Conservation (phyloP, 2,329 filamentous ascomycete species). For the Sclerotiophoma versabilis region DNA sequence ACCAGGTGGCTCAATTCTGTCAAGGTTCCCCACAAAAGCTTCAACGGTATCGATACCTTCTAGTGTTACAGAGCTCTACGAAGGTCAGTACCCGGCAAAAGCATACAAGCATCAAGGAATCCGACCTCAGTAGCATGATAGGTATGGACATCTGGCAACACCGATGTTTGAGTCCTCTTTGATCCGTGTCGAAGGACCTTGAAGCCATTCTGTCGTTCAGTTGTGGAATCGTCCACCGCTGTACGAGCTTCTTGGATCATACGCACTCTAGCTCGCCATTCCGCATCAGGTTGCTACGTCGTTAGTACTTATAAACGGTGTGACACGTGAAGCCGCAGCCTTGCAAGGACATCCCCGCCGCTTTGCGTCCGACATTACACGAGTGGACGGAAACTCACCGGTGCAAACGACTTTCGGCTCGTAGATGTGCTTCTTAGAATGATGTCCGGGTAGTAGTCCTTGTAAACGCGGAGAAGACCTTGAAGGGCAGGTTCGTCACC, state of each 20-base stretch:
- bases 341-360: conserved; percentile 21
- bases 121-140: conserved; percentile 71
- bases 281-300: conserved; percentile 69
- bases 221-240: conserved; percentile 51
- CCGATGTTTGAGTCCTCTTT: conserved; percentile 59
- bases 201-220: conserved; percentile 62
- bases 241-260: conserved; percentile 68
- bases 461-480: conserved; percentile 80
- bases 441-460: conserved; percentile 90
- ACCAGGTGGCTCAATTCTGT: conserved; percentile 81
- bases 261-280: conserved; percentile 74
- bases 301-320: conserved; percentile 33
- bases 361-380: conserved; percentile 13
- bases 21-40: conserved; percentile 74
- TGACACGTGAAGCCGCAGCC: conserved; percentile 24
- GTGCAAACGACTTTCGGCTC: conserved; percentile 48
- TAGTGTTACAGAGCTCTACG: conserved; percentile 57
- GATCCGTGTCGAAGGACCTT: conserved; percentile 64
- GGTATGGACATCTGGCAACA: conserved; percentile 74
- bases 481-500: conserved; percentile 75
- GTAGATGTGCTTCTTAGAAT: conserved; percentile 73
- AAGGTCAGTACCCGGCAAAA: conserved; percentile 16
- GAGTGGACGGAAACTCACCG: conserved; percentile 42
- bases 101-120: conserved; percentile 5
- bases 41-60: conserved; percentile 79